Evolutionary conservation across 1,284 basidiomycete genomes (phyloP), one percentile per base, ranked within the genome.

Genomic region (Cryptococcus maquisensis): DNA sequence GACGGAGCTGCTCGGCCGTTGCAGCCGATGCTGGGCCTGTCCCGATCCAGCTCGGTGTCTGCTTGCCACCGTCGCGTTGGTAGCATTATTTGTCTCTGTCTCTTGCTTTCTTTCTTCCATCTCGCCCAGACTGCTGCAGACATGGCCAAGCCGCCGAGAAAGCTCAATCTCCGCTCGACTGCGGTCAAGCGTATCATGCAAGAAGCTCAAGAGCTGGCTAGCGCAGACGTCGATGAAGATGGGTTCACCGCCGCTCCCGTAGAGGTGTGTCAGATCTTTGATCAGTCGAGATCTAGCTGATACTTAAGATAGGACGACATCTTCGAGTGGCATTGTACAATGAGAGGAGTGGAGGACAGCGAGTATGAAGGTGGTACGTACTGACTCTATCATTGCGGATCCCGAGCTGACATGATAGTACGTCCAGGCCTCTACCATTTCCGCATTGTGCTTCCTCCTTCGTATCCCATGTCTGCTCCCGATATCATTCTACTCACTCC

Each of bases 141-240:
- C 16, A 48, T 20, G n/a, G 24, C 46, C 28, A 40, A 8, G 7
- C 39, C 39, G 2, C 43, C 55, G 39, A 62, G 63, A 3, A 65
- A 64, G 44, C 65, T 72, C 49, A 77, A 77, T 57, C 63, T 73
- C 20, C 68, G 75, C 7, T 74, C 72, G 8, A 68, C 77, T 83
- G 90, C 91, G 51, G 88, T 96, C 56, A 96, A 96, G 79, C 86
- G 95, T 45, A 96, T 98, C 63, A 89, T 98, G 84, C 90, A 92
- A 72, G 94, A 98, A 77, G 94, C 93, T 4, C 81, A 84, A 58
- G 94, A 98, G 72, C 83, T 96, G 8, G 83, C 85, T 6, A 83
- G n/a, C 10, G 51, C 60, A 1, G 60, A 70, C 47, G 60, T 65
- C 3, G 58, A 70, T 7, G 67, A 67, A 23, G 68, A 71, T 48